These are phyloP conservation scores for Botryosphaeria dothidea DNA, from an alignment of 2,329 filamentous ascomycete genomes.

Conservation along the genomic window DNA sequence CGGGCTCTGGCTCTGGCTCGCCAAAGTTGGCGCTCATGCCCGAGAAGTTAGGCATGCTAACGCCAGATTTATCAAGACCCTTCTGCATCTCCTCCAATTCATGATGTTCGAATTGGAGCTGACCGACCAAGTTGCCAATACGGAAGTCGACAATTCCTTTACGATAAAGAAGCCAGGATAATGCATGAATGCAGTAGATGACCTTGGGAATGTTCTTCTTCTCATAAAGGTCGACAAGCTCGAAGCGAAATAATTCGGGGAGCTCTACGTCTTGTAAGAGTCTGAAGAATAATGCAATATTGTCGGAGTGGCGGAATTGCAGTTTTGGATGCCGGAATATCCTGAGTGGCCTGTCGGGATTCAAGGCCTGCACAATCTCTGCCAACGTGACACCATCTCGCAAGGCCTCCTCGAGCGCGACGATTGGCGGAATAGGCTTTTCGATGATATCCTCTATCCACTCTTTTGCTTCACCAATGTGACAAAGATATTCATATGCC, in stretches of 20 bases:
- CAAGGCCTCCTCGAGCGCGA: conserved; percentile 89
- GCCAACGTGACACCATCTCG: conserved; percentile 92
- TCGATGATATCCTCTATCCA: conserved; percentile 96
- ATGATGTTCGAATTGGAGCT: conserved; percentile 96
- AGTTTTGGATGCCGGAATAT: conserved; percentile 86
- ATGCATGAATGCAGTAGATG: conserved; percentile 96
- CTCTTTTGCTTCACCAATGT: conserved; percentile 98
- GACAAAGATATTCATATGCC: conserved; percentile 97
- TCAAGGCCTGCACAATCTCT: conserved; percentile 87
- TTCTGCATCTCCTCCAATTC: conserved; percentile 97
- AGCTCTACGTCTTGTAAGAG: conserved; percentile 90
- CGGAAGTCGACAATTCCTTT: conserved; percentile 94
- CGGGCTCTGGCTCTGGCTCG: conserved; percentile 70
- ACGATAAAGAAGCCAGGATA: conserved; percentile 95
- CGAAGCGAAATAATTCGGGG: conserved; percentile 94
- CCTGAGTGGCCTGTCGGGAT: conserved; percentile 71
- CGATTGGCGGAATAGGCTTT: conserved; percentile 82
- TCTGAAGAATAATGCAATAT: conserved; percentile 93
- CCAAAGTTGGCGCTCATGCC: conserved; percentile 97
- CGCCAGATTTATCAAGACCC: conserved; percentile 90
- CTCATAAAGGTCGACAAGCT: conserved; percentile 96
- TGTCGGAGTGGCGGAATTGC: conserved; percentile 95
- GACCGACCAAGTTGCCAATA: conserved; percentile 94
- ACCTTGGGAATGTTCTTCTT: conserved; percentile 99
- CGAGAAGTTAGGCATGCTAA: conserved; percentile 96